These are phyloP conservation scores for Physcomitrellopsis africana DNA, from an alignment of 225 moss, liverwort and hornwort genomes.

Conservation along the genomic window DNA sequence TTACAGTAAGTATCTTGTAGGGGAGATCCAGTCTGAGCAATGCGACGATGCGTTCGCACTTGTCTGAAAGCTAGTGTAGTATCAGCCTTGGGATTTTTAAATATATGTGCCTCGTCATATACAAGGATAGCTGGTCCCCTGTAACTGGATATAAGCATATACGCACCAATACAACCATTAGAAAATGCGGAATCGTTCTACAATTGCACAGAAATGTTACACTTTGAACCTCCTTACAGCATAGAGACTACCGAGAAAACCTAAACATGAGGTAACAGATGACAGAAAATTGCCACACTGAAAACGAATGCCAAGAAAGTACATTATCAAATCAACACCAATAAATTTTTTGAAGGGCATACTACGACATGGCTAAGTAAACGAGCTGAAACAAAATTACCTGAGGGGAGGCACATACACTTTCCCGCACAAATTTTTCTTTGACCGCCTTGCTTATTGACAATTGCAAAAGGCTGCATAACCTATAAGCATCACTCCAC, in stretches of 20 bases:
- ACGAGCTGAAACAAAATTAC: conserved; percentile 40
- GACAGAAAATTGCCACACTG: conserved; percentile 1
- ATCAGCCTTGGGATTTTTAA: conserved; percentile 89
- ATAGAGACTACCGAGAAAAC: conserved; percentile 10
- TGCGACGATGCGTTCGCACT: conserved; percentile 92
- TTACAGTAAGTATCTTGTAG: conserved; percentile 93
- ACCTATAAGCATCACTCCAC: conserved; percentile 96
- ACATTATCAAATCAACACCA: not conserved
- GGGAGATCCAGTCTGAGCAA: conserved; percentile 95
- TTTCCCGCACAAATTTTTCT: conserved; percentile 70
- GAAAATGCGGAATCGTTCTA: conserved; percentile 1
- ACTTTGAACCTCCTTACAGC: not conserved
- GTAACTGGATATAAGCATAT: conserved; percentile 63
- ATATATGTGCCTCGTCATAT: conserved; percentile 95
- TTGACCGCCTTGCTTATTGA: conserved; percentile 77
- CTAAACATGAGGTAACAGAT: not conserved
- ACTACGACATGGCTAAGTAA: not conserved
- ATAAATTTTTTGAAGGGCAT: not conserved
- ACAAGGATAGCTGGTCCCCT: conserved; percentile 89
- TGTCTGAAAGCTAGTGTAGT: conserved; percentile 86
- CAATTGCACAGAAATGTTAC: conserved; percentile 4
- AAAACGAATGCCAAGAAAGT: conserved; percentile 10
- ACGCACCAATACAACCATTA: conserved; percentile 28
- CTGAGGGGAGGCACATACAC: conserved; percentile 69
- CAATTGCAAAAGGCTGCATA: conserved; percentile 82